These are phyloP conservation scores for Onygenales sp. DNA, from an alignment of 2,329 filamentous ascomycete genomes.

Conservation along the genomic window DNA sequence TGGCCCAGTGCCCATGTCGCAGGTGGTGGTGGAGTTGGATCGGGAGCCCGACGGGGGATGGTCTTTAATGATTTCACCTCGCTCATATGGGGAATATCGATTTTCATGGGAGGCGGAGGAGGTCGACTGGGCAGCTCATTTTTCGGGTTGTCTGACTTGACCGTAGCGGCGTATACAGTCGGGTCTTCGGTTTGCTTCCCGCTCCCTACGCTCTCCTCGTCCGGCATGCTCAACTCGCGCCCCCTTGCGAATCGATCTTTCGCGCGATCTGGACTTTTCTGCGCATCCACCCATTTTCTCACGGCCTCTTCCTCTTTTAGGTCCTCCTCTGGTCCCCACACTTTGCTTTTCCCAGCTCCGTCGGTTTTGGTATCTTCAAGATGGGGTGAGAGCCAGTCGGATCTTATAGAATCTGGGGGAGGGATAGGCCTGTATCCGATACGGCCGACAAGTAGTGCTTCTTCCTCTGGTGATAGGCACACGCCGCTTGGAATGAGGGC, in stretches of 20 bases:
- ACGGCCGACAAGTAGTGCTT: conserved; percentile 2
- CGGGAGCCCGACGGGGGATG: background rate
- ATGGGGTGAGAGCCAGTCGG: background rate
- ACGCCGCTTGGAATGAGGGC: conserved; percentile 5
- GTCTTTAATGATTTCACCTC: background rate
- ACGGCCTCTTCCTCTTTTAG: background rate
- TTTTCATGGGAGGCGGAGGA: conserved; percentile 1
- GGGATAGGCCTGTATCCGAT: conserved; percentile 5
- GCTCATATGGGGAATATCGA: conserved; percentile 1
- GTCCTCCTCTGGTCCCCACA: background rate
- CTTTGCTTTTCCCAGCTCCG: background rate
- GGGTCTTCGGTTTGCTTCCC: background rate
- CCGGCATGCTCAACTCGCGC: background rate
- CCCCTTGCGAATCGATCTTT: background rate
- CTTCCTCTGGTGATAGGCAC: conserved; percentile 3
- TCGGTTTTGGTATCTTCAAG: background rate
- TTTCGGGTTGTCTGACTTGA: background rate
- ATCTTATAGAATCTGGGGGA: background rate
- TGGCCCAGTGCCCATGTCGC: no score
- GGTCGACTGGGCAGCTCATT: conserved; percentile 27
- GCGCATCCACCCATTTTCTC: background rate
- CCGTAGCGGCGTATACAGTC: background rate
- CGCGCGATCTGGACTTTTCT: background rate
- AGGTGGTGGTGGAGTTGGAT: background rate
- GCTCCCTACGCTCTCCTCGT: background rate